Percentiles rank a stretch among this genome's conserved stretches.
Evolutionary conservation across 1,284 basidiomycete species (phyloP).

Genomic region (Xerocomus amazonicus): DNA sequence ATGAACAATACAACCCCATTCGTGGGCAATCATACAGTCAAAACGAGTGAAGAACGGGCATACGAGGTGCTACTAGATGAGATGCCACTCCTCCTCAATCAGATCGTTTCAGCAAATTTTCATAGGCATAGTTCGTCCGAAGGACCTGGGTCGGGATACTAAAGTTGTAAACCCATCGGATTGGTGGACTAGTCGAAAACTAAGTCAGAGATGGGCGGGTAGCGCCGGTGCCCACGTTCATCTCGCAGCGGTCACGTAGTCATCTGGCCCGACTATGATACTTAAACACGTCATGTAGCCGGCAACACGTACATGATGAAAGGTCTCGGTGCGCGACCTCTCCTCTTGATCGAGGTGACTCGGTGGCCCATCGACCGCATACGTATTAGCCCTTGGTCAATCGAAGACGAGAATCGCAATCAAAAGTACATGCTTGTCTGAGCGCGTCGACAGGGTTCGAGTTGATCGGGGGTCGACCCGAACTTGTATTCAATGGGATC

Average conservation of each 20-base stretch:
- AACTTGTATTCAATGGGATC: too few species aligned
- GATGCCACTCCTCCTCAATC: neutral
- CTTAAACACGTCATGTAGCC: neutral
- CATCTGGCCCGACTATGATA: neutral
- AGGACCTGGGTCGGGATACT: neutral
- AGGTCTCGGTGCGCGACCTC: too few species aligned
- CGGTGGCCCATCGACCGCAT: conserved; percentile 15
- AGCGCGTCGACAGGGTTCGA: neutral
- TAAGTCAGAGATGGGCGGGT: neutral
- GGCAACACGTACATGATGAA: neutral
- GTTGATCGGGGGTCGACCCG: too few species aligned
- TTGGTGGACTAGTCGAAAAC: neutral
- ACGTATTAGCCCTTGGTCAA: too few species aligned
- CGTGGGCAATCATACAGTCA: neutral
- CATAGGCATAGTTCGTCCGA: neutral
- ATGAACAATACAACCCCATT: neutral
- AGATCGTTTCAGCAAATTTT: neutral
- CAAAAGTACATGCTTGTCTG: conserved; percentile 3
- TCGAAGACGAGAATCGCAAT: neutral
- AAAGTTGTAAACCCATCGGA: too few species aligned
- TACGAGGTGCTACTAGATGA: too few species aligned
- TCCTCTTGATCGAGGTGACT: conserved; percentile 8
- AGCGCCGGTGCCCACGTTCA: too few species aligned
- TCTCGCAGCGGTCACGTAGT: neutral
- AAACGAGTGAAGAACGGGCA: neutral